A percentile compares a stretch with the other conserved stretches of the same genome.
Conservation (phyloP, 169 alveolate genomes). For the Blepharisma undulans region DNA sequence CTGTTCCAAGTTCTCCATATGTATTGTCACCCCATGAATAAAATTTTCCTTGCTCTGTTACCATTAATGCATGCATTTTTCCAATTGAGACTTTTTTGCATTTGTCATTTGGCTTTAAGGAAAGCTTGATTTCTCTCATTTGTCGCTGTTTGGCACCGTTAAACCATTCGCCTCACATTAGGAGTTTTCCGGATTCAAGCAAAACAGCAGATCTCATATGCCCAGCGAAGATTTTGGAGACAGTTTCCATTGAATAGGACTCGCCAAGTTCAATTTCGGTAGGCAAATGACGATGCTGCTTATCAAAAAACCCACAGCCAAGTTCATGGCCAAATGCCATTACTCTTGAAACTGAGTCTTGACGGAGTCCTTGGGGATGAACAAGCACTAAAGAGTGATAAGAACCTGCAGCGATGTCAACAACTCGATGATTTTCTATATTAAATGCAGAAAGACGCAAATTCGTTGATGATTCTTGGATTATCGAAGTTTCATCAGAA, state of each 20-base stretch:
- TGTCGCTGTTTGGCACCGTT: conserved; percentile 26
- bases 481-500: neutral
- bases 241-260: neutral
- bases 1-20: conserved; percentile 38
- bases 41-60: conserved; percentile 26
- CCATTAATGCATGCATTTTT: neutral
- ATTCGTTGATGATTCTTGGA: neutral
- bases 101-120: neutral
- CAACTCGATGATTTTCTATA: neutral
- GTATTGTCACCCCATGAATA: conserved; percentile 43
- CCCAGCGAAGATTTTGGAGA: conserved; percentile 16
- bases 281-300: conserved; percentile 6
- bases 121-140: neutral
- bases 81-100: conserved; percentile 32
- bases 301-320: conserved; percentile 36
- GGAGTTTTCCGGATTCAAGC: neutral
- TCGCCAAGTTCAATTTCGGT: neutral
- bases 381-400: conserved; percentile 2
- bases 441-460: neutral
- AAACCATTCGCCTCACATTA: conserved; percentile 42
- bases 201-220: conserved; percentile 25
- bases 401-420: conserved; percentile 33
- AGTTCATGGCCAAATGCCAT: conserved; percentile 39
- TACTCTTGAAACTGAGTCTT: neutral
- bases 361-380: neutral